Evolutionary conservation across 2,329 filamentous ascomycete genomes (phyloP), one percentile per base, ranked within the genome.

Genomic region (Xylariaceae sp.): DNA sequence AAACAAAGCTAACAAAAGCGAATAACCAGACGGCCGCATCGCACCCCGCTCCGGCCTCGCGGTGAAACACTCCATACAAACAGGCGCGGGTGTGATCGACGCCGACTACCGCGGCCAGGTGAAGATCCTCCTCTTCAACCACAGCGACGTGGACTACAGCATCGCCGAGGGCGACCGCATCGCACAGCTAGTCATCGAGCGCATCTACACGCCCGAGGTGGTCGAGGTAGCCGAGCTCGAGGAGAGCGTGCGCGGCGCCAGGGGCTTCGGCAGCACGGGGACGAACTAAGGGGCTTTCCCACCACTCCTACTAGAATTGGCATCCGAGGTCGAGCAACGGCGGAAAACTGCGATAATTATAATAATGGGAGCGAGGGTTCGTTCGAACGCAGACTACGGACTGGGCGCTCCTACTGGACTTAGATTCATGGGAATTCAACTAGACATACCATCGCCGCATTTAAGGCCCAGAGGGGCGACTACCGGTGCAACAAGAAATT

Each of bases 81-180:
- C 89, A 0, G 91, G 95, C 58, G 94, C 94, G 0, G 94, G 94
- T 51, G 94, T 99, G 60, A 97, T 99, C 65, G 94, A 99, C 72
- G 92, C 92, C 32, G 94, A 99, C 73, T 99, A 99, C 77, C 83
- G 94, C 34, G 94, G 94, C 18, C 88, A 88, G 63, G 87, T 99
- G 66, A 96, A 95, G 78, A 88, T 99, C 22, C 80, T 99, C 62
- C 82, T 99, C 49, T 97, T 97, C 73, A 99, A 99, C 76, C 86
- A 95, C 71, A 81, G 80, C 48, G 91, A 96, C 47, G 74, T 75
- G 39, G 91, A 96, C 70, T 97, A 95, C 68, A 78, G 74, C 60
- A 78, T 99, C 61, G 86, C 87, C 67, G 85, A 87, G 68, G 92
- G 92, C 47, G 94, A 99, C 72, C 87, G 94, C 49, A 78, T 99